phyloP scores from a whole-genome alignment of 108 stramenopile genomes.

The Cyclotella kingstonii region DNA sequence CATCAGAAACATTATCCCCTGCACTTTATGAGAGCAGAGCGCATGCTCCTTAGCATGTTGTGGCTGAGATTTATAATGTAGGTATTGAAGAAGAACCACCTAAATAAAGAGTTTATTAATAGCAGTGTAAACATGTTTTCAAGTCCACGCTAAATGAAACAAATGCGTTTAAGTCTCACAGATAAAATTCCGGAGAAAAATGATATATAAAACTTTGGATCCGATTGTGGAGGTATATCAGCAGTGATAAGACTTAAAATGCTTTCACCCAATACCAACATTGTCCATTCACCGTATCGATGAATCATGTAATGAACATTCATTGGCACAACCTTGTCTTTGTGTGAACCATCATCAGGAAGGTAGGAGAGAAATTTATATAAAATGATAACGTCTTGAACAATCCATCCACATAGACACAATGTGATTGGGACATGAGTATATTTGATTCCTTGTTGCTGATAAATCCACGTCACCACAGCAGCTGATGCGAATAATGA shows the following conservation, averaged over 20 bases:
- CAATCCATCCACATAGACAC: neutral
- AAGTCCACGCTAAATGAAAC: neutral
- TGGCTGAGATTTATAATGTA: neutral
- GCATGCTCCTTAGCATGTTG: neutral
- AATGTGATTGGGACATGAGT: neutral
- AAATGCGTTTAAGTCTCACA: neutral
- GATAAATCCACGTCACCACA: neutral
- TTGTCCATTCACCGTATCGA: neutral
- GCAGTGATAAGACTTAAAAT: neutral
- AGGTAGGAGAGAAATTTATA: neutral
- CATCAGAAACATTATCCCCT: neutral
- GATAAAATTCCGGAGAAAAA: neutral
- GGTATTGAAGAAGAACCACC: neutral
- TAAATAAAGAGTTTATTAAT: neutral
- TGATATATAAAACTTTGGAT: neutral
- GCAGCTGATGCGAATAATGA: neutral
- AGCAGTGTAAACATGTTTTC: neutral
- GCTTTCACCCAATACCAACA: neutral
- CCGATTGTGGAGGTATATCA: neutral
- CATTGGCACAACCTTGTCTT: neutral
- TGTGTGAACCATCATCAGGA: neutral
- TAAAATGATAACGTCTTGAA: neutral
- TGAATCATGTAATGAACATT: neutral
- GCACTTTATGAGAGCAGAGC: neutral
- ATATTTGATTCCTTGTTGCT: neutral